Percentiles rank a stretch among this genome's conserved stretches.
Evolutionary conservation across 257 asterid genomes (phyloP).

Genomic region (Solanum dulcamara): DNA sequence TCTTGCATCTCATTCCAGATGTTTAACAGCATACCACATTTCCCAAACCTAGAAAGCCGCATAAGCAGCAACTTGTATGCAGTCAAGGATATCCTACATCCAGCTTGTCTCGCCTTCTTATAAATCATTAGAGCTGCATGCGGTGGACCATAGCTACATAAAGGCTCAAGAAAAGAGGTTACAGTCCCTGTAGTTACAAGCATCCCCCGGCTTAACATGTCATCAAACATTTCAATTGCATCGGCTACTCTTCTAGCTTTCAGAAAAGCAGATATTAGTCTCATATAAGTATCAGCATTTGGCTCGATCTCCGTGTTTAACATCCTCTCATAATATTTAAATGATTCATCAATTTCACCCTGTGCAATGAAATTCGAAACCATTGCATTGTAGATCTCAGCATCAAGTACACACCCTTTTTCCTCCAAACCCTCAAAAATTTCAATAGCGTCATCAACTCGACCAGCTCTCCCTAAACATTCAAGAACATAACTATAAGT

Average conservation of each 20-base stretch:
- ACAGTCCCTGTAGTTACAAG: constrained; percentile 55
- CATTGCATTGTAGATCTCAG: constrained; percentile 69
- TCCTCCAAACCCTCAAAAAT: constrained; percentile 47
- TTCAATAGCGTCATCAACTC: constrained; percentile 43
- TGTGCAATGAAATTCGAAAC: constrained; percentile 39
- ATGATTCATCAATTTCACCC: constrained; percentile 47
- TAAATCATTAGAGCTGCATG: constrained; percentile 80
- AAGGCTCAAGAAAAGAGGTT: constrained; percentile 50
- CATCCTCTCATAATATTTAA: constrained; percentile 45
- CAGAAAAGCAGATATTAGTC: constrained; percentile 43
- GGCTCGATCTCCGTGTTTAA: constrained; percentile 32
- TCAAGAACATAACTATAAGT: constrained; percentile 56
- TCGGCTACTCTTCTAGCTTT: constrained; percentile 66
- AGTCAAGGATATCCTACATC: constrained; percentile 50
- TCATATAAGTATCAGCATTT: constrained; percentile 47
- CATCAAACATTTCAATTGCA: constrained; percentile 74
- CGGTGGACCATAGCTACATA: constrained; percentile 92
- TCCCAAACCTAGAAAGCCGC: constrained; percentile 80
- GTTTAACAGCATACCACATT: constrained; percentile 64
- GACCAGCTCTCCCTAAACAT: constrained; percentile 77
- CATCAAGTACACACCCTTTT: constrained; percentile 22
- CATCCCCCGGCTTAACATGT: constrained; percentile 59
- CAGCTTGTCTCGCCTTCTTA: constrained; percentile 64
- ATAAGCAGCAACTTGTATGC: constrained; percentile 65
- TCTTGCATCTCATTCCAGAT: constrained; percentile 81